Conservation (phyloP, 495 filamentous ascomycete genomes). For the Ramalina intermedia region DNA sequence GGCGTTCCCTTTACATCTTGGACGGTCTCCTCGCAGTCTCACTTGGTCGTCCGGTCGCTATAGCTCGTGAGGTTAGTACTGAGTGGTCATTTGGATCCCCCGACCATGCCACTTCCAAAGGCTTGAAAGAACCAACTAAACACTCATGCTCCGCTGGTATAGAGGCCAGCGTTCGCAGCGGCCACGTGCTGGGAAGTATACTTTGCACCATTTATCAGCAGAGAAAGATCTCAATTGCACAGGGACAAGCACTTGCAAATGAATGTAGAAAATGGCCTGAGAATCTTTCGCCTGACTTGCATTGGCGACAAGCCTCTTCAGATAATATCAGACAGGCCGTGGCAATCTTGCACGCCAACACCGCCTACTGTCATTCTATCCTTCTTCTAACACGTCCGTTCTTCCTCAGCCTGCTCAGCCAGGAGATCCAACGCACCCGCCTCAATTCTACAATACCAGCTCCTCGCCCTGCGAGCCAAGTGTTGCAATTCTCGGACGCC, state of each 20-base stretch:
- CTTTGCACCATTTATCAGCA: constrained; percentile 55
- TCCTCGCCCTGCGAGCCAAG: constrained; percentile 25
- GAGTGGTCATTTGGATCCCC: constrained; percentile 30
- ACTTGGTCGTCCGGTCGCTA: constrained; percentile 44
- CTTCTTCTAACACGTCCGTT: constrained; percentile 56
- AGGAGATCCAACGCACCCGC: constrained; percentile 27
- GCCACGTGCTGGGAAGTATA: constrained; percentile 50
- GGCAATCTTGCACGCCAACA: constrained; percentile 50
- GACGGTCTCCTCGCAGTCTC: constrained; percentile 46
- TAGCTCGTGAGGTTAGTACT: constrained; percentile 47
- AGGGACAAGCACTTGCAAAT: constrained; percentile 52
- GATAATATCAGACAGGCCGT: constrained; percentile 40
- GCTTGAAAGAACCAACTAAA: background rate
- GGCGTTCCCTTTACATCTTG: constrained; percentile 46
- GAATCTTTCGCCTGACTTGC: constrained; percentile 28
- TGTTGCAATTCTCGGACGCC: constrained; percentile 53
- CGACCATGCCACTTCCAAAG: constrained; percentile 14
- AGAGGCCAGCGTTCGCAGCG: constrained; percentile 40
- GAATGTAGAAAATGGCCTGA: constrained; percentile 35
- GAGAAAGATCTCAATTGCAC: constrained; percentile 49
- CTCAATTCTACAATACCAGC: constrained; percentile 13
- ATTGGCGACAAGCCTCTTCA: constrained; percentile 34
- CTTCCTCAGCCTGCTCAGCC: constrained; percentile 41
- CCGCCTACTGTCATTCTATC: constrained; percentile 60
- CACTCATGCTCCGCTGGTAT: constrained; percentile 22